Base-by-base conservation (phyloP, 805 yeast genomes). In the Scheffersomyces stipitis region DNA sequence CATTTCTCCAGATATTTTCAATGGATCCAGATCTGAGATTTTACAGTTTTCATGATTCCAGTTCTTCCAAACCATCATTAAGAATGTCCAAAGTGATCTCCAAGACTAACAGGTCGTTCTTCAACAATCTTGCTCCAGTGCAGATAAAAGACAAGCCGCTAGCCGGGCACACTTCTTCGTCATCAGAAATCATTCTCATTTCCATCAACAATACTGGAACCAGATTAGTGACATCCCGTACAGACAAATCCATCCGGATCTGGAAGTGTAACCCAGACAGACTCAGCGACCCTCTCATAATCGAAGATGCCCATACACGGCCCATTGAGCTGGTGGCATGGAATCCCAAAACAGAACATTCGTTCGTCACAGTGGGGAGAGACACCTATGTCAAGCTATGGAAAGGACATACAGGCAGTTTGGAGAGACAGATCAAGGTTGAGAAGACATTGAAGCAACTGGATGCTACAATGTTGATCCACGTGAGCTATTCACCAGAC, bases 321-420 rank as follows among this genome's bases (percentile, higher is more conserved):
- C 47, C 66, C 1, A 71, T 72, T 15, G 71, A 66, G 36, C 42
- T 64, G 15, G 40, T 79, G 6, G 46, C 69, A 2, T 79, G 81
- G 81, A 61, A 71, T 31, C 81, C 83, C 0, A 50, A 51, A 14
- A 51, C 63, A 18, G 75, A 76, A 18, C 62, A 62, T 28, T 46
- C 62, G 9, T 61, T 79, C 36, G 80, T 74, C 3, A 62, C 75
- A 4, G 78, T 73, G 24, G 78, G 78, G 4, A 47, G 64, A 18
- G 83, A 76, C 46, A 62, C 63, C 9, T 47, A 42, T 30, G 57
- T 79, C 26, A 71, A 72, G 44, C 41, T 75, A 18, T 74, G 82
- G 81, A 43, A 48, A 15, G 73, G 71, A 28, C 47, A 53, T 16
- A 52, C 51, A 23, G 76, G 75, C 6, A 46, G 47, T 12, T 37